Evolutionary conservation across 2,329 filamentous ascomycete genomes (phyloP).

Genomic region (Fusarium sp.): DNA sequence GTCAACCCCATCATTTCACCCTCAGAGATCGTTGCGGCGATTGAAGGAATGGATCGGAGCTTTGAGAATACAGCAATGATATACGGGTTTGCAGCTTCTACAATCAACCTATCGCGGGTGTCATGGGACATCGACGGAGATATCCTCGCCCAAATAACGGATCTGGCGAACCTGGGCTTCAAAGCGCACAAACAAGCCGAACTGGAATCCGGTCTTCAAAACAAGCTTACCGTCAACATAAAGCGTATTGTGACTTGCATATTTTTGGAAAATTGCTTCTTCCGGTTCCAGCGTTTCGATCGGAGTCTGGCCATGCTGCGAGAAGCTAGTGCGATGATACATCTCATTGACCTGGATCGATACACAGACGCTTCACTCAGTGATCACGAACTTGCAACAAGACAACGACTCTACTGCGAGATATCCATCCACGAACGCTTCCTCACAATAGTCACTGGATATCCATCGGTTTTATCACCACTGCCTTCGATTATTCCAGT

Average conservation of each 20-base stretch:
- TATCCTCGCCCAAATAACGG: constrained; percentile 49
- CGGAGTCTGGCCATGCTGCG: constrained; percentile 63
- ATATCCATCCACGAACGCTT: constrained; percentile 70
- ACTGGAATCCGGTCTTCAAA: constrained; percentile 47
- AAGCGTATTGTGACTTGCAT: constrained; percentile 62
- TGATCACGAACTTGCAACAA: constrained; percentile 33
- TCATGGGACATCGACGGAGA: constrained; percentile 49
- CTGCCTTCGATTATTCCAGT: constrained; percentile 48
- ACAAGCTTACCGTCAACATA: constrained; percentile 56
- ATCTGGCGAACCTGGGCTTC: constrained; percentile 45
- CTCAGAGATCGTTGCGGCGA: constrained; percentile 50
- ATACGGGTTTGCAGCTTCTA: constrained; percentile 54
- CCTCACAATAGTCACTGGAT: constrained; percentile 63
- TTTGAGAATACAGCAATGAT: constrained; percentile 54
- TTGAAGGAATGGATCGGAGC: constrained; percentile 51
- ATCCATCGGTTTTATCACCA: constrained; percentile 51
- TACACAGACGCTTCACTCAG: constrained; percentile 21
- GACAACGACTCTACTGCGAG: constrained; percentile 66
- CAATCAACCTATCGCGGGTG: constrained; percentile 53
- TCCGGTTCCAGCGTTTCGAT: constrained; percentile 62
- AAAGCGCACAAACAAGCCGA: constrained; percentile 49
- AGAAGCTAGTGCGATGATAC: constrained; percentile 58
- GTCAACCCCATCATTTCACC: constrained; percentile 53
- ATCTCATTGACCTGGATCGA: constrained; percentile 37
- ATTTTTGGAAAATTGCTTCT: constrained; percentile 66